These are phyloP conservation scores for Diaporthe amygdali DNA, from an alignment of 2,329 filamentous ascomycete genomes.

Conservation along the genomic window DNA sequence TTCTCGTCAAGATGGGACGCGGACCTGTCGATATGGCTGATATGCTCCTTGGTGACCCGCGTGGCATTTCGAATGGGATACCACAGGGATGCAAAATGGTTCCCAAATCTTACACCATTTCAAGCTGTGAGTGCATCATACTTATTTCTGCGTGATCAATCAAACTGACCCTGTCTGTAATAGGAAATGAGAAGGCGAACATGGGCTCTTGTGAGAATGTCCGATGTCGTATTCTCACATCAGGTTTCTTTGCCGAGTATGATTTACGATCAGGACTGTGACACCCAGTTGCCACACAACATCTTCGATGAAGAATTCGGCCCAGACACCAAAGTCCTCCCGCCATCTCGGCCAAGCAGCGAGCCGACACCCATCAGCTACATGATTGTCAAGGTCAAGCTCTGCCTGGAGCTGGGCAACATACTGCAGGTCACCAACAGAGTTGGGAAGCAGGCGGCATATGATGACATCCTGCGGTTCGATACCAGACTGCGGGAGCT, in stretches of 20 bases:
- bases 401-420: slow-evolving; percentile 72
- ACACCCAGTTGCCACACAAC: slow-evolving; percentile 77
- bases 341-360: slow-evolving; percentile 67
- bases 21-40: slow-evolving; percentile 69
- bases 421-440: slow-evolving; percentile 71
- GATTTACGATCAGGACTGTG: slow-evolving; percentile 76
- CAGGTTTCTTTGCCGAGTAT: slow-evolving; percentile 71
- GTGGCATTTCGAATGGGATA: slow-evolving; percentile 74
- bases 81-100: slow-evolving; percentile 78
- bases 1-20: slow-evolving; percentile 76
- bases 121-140: slow-evolving; percentile 59
- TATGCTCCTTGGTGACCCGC: slow-evolving; percentile 60
- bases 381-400: slow-evolving; percentile 75
- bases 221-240: slow-evolving; percentile 79
- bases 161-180: not conserved
- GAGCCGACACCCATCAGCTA: slow-evolving; percentile 81
- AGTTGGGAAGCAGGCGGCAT: slow-evolving; percentile 59
- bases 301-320: slow-evolving; percentile 83
- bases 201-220: slow-evolving; percentile 75
- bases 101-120: slow-evolving; percentile 73
- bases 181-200: slow-evolving; percentile 73
- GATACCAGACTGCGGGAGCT: slow-evolving; percentile 66
- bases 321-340: slow-evolving; percentile 70
- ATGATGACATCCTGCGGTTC: slow-evolving; percentile 69
- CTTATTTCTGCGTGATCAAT: too few species aligned